Conservation (phyloP, 768 basidiomycete species). For the Lactarius quietus region DNA sequence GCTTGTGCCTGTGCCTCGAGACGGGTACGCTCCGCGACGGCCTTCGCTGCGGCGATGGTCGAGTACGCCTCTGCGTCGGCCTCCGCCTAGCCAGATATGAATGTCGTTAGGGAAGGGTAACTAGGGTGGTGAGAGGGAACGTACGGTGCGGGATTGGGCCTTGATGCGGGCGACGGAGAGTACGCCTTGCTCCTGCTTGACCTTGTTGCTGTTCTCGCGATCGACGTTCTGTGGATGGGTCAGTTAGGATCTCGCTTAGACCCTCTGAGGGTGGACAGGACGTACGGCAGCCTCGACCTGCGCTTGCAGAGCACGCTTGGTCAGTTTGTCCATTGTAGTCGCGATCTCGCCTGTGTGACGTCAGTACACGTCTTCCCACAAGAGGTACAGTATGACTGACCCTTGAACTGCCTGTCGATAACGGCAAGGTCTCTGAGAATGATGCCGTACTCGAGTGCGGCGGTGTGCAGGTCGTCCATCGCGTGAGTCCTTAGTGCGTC, state of each 20-base stretch:
- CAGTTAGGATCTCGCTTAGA: background rate
- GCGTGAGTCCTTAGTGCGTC: constrained; percentile 79
- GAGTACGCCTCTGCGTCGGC: constrained; percentile 76
- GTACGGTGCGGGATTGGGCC: constrained; percentile 54
- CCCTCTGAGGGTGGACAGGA: constrained; percentile 8
- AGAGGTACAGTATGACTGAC: constrained; percentile 18
- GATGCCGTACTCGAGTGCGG: constrained; percentile 82
- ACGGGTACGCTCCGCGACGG: constrained; percentile 58
- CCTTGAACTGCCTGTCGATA: constrained; percentile 86
- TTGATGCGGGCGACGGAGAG: constrained; percentile 75
- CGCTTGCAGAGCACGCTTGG: constrained; percentile 78
- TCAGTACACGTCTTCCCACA: background rate
- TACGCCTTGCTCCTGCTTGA: constrained; percentile 80
- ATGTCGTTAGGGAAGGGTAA: background rate
- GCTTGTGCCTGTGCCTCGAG: constrained; percentile 78
- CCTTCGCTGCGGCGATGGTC: constrained; percentile 69
- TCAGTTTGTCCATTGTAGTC: constrained; percentile 79
- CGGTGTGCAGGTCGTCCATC: constrained; percentile 83
- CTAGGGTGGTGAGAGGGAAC: constrained; percentile 13
- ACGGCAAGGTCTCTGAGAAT: constrained; percentile 81
- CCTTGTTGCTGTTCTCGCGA: constrained; percentile 82
- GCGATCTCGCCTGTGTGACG: constrained; percentile 61
- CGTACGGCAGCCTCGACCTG: constrained; percentile 83
- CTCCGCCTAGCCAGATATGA: constrained; percentile 42
- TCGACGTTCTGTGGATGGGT: constrained; percentile 61